Evolutionary conservation across 495 filamentous ascomycete genomes (phyloP), one percentile per base, ranked within the genome.

Genomic region (Astrothelium subdiscretum): DNA sequence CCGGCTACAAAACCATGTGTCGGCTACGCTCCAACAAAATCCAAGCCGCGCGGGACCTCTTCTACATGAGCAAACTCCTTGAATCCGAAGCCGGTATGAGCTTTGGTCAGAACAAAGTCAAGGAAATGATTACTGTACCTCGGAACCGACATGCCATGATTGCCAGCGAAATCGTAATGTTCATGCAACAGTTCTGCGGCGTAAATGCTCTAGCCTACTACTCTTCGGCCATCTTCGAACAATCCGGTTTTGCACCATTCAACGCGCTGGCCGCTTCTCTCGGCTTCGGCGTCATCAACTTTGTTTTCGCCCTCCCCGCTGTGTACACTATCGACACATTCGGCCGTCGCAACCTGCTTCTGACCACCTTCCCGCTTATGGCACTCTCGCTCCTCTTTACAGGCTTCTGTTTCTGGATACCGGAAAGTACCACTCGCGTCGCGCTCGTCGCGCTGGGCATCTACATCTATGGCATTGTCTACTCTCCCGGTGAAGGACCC

Each of bases 341-440:
- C 57, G 90, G 90, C 11, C 86, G 90, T 35, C 83, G 90, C 26
- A 77, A 79, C 18, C 79, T 95, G 1, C 80, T 94, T 0, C 81
- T 94, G 4, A 88, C 91, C 72, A 95, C 90, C 12, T 92, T 92
- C 72, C 90, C 90, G 0, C 79, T 91, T 51, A 92, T 94, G 89
- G 83, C 79, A 35, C 89, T 87, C 86, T 87, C 86, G 27, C 75
- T 92, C 11, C 78, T 92, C 0, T 85, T 83, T 2, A 87, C 85
- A 1, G 88, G 86, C 0, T 79, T 91, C 57, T 87, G 79, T 69
- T 91, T 84, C 68, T 82, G 83, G 59, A 85, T 92, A 63, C 84
- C 85, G 0, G 57, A 66, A 1, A 77, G 61, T 57, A 72, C 62
- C 0, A 81, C 83, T 0, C 86, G 88, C 68, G 68, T 86, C 0